A percentile compares a stretch with the other conserved stretches of the same genome.
Evolutionary conservation across 805 yeast species (phyloP).

Genomic region (Saturnispora sanitii): DNA sequence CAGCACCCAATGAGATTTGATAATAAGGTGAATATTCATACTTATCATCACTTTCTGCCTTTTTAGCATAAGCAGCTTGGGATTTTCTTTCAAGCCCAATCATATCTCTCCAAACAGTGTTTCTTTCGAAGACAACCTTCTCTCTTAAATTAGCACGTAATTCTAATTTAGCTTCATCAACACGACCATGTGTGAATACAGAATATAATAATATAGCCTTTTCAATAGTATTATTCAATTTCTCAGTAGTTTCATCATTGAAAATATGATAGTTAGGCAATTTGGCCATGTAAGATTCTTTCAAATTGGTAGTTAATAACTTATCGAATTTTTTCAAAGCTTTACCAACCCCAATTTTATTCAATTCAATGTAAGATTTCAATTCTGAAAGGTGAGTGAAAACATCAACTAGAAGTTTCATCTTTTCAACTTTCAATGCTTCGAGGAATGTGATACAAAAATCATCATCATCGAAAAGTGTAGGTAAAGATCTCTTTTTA

Average conservation of each 20-base stretch:
- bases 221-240: constrained; percentile 45
- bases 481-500: constrained; percentile 23
- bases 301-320: constrained; percentile 52
- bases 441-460: constrained; percentile 31
- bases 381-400: constrained; percentile 76
- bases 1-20: constrained; percentile 23
- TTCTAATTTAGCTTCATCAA: constrained; percentile 35
- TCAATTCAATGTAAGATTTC: constrained; percentile 73
- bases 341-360: constrained; percentile 81
- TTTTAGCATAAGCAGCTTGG: constrained; percentile 50
- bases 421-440: constrained; percentile 53
- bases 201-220: constrained; percentile 30
- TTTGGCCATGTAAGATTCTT: constrained; percentile 44
- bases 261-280: constrained; percentile 46
- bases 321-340: constrained; percentile 90
- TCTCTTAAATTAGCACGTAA: constrained; percentile 59
- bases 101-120: constrained; percentile 96
- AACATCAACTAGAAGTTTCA: constrained; percentile 52
- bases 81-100: constrained; percentile 81
- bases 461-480: constrained; percentile 29
- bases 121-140: constrained; percentile 94
- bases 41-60: constrained; percentile 18
- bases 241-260: constrained; percentile 33
- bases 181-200: constrained; percentile 30
- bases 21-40: constrained; percentile 12